A percentile compares a stretch with the other conserved stretches of the same genome.
phyloP scores from a whole-genome alignment of 495 filamentous ascomycete genomes.

The Neurospora discreta region DNA sequence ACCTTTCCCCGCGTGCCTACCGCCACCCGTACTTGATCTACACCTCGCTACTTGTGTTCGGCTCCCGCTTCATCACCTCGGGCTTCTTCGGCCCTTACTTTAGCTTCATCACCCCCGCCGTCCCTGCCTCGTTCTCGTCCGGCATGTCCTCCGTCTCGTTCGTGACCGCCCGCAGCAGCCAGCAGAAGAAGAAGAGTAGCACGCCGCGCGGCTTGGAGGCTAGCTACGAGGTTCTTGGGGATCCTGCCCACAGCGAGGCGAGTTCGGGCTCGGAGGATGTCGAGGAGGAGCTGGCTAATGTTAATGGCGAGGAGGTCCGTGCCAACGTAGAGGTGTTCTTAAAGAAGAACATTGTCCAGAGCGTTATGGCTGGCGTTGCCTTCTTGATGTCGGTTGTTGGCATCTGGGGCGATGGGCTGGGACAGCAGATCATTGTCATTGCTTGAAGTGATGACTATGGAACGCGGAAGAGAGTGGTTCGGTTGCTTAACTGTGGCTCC shows the following conservation, averaged over 20 bases:
- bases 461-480: not conserved
- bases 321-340: slow-evolving; percentile 56
- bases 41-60: slow-evolving; percentile 49
- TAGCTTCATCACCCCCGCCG: slow-evolving; percentile 29
- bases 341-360: slow-evolving; percentile 47
- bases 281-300: slow-evolving; percentile 33
- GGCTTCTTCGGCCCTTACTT: slow-evolving; percentile 43
- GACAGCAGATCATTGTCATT: not conserved
- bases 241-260: slow-evolving; percentile 30
- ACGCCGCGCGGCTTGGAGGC: slow-evolving; percentile 36
- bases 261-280: slow-evolving; percentile 24
- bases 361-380: slow-evolving; percentile 50
- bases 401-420: slow-evolving; percentile 74
- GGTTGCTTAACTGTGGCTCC: not conserved
- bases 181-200: slow-evolving; percentile 10
- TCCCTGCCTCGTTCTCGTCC: slow-evolving; percentile 1
- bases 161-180: slow-evolving; percentile 10
- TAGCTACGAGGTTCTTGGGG: slow-evolving; percentile 53
- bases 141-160: slow-evolving; percentile 3
- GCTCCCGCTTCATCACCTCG: slow-evolving; percentile 42
- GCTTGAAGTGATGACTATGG: not conserved
- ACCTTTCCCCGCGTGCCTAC: slow-evolving; percentile 54
- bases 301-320: slow-evolving; percentile 77
- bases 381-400: slow-evolving; percentile 71
- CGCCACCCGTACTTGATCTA: slow-evolving; percentile 83